Conservation (phyloP, 352 stramenopile species). For the Globisporangium middletonii region DNA sequence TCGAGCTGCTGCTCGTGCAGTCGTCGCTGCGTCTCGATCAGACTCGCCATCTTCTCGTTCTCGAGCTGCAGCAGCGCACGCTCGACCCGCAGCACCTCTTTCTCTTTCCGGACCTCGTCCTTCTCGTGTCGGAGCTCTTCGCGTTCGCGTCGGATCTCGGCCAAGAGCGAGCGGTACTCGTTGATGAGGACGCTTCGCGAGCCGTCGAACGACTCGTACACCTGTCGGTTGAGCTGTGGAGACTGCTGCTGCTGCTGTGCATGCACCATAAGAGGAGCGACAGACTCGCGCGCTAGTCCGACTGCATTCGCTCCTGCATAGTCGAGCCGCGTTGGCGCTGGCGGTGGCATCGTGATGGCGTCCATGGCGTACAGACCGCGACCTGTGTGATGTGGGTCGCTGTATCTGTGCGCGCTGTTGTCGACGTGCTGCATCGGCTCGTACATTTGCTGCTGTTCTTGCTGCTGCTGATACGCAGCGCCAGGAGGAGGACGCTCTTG, state of each 20-base stretch:
- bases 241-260: constrained; percentile 11
- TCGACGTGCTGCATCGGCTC: background rate
- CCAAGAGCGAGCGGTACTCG: constrained; percentile 59
- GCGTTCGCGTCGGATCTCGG: constrained; percentile 65
- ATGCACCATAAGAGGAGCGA: background rate
- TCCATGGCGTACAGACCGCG: background rate
- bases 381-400: background rate
- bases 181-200: constrained; percentile 29
- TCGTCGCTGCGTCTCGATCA: constrained; percentile 54
- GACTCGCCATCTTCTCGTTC: constrained; percentile 63
- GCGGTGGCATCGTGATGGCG: constrained; percentile 12
- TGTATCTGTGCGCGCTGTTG: background rate
- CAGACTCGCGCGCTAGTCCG: background rate
- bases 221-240: background rate
- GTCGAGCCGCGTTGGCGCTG: constrained; percentile 14
- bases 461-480: constrained; percentile 8
- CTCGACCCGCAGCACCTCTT: constrained; percentile 70
- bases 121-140: constrained; percentile 67
- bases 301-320: constrained; percentile 10
- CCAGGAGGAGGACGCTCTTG: constrained; percentile 2
- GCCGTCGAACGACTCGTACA: constrained; percentile 5
- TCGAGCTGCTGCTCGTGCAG: constrained; percentile 53
- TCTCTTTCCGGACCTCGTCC: constrained; percentile 58
- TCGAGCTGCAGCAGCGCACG: constrained; percentile 59
- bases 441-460: constrained; percentile 5